These are phyloP conservation scores for Pachyrhizus erosus DNA, from an alignment of 306 rosid species.

Conservation along the genomic window DNA sequence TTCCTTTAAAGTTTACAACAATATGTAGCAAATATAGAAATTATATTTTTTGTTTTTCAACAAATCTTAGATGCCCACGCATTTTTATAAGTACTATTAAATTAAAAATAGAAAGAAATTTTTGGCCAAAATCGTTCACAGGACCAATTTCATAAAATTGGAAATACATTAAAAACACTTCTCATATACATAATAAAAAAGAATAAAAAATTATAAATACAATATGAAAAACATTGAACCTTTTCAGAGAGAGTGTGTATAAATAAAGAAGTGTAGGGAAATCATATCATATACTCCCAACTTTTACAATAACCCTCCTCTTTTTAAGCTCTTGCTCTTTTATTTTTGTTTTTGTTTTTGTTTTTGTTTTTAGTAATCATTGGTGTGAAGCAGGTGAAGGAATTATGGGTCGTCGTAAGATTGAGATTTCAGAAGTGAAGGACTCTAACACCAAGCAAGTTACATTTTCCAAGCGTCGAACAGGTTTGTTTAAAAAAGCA, in stretches of 20 bases:
- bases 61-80: not conserved
- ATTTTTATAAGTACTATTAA: not conserved
- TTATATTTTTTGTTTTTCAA: not conserved
- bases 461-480: not conserved
- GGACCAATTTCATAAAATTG: not conserved
- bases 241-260: not conserved
- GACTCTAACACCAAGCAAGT: not conserved
- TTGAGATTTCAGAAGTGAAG: constrained; percentile 6
- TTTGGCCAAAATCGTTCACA: not conserved
- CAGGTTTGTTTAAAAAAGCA: not conserved
- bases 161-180: not conserved
- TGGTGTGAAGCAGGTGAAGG: not conserved
- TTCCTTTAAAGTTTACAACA: not conserved
- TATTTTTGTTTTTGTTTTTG: not conserved
- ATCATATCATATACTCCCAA: not conserved
- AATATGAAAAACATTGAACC: not conserved
- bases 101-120: not conserved
- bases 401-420: not conserved
- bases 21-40: not conserved
- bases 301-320: not conserved
- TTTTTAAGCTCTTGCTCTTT: not conserved
- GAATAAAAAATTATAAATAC: not conserved
- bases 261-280: not conserved
- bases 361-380: not conserved
- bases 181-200: not conserved